Evolutionary conservation across 2,329 filamentous ascomycete genomes (phyloP).

Genomic region (Penicillium sp.): DNA sequence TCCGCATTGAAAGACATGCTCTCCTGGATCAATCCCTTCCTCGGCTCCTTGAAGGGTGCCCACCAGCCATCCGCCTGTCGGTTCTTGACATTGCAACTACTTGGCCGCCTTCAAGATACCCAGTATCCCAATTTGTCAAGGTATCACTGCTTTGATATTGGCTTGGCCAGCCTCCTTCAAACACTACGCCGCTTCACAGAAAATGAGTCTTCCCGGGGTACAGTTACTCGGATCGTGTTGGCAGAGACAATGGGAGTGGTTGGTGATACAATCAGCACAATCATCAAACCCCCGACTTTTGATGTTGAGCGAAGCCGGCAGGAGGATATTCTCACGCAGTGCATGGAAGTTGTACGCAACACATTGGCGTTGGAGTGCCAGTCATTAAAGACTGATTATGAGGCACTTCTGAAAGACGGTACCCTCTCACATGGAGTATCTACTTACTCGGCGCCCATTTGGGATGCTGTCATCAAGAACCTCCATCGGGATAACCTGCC

Average conservation of each 20-base stretch:
- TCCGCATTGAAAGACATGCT: slow-evolving; percentile 63
- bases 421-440: slow-evolving; percentile 65
- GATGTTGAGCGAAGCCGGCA: slow-evolving; percentile 48
- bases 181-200: slow-evolving; percentile 49
- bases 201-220: slow-evolving; percentile 43
- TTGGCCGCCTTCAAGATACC: slow-evolving; percentile 54
- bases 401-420: slow-evolving; percentile 59
- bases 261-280: slow-evolving; percentile 50
- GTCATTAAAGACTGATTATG: slow-evolving; percentile 66
- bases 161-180: slow-evolving; percentile 45
- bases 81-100: slow-evolving; percentile 70
- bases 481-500: slow-evolving; percentile 65
- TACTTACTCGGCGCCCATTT: slow-evolving; percentile 71
- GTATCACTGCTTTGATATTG: slow-evolving; percentile 47
- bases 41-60: slow-evolving; percentile 70
- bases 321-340: slow-evolving; percentile 53
- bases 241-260: slow-evolving; percentile 49
- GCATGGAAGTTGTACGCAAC: slow-evolving; percentile 63
- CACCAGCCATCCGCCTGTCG: slow-evolving; percentile 78
- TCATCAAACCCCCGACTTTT: slow-evolving; percentile 57
- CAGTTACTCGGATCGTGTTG: slow-evolving; percentile 48
- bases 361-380: slow-evolving; percentile 69
- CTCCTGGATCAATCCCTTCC: slow-evolving; percentile 74
- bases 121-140: slow-evolving; percentile 42
- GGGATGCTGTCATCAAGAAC: slow-evolving; percentile 70